Evolutionary conservation across 805 yeast genomes (phyloP).

Genomic region (Trichomonascus vanleenenianus): DNA sequence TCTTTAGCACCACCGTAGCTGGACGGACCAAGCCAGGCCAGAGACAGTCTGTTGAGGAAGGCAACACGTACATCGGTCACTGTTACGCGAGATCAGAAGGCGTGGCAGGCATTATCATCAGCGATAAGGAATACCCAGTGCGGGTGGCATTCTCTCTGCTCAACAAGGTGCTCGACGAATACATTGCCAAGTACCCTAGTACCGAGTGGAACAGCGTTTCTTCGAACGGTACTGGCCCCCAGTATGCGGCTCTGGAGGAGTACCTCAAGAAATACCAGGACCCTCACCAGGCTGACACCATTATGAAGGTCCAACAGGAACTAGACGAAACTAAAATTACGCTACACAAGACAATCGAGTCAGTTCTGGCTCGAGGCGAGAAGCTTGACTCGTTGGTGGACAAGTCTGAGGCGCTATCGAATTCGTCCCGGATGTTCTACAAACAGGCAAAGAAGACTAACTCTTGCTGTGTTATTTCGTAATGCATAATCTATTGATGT

Average conservation of each 20-base stretch:
- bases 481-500: slow-evolving; percentile 14
- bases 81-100: slow-evolving; percentile 89
- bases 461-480: slow-evolving; percentile 78
- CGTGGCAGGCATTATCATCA: slow-evolving; percentile 79
- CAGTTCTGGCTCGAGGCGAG: slow-evolving; percentile 93
- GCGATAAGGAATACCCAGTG: slow-evolving; percentile 94
- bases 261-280: slow-evolving; percentile 86
- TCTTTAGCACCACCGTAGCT: slow-evolving; percentile 85
- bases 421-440: slow-evolving; percentile 87
- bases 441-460: slow-evolving; percentile 94
- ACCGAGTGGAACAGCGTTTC: slow-evolving; percentile 50
- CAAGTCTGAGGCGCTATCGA: slow-evolving; percentile 86
- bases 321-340: slow-evolving; percentile 96
- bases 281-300: slow-evolving; percentile 93
- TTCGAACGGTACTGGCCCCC: slow-evolving; percentile 38
- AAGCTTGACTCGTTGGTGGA: slow-evolving; percentile 90
- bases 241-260: slow-evolving; percentile 52
- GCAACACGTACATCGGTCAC: slow-evolving; percentile 71
- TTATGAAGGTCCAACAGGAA: slow-evolving; percentile 96
- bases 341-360: slow-evolving; percentile 89
- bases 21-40: slow-evolving; percentile 83
- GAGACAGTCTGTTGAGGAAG: slow-evolving; percentile 92
- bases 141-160: slow-evolving; percentile 92
- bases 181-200: slow-evolving; percentile 72
- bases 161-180: slow-evolving; percentile 88